A percentile compares a stretch with the other conserved stretches of the same genome.
These are phyloP conservation scores for Aspergillus saccharolyticus DNA, from an alignment of 495 filamentous ascomycete genomes.

Conservation along the genomic window DNA sequence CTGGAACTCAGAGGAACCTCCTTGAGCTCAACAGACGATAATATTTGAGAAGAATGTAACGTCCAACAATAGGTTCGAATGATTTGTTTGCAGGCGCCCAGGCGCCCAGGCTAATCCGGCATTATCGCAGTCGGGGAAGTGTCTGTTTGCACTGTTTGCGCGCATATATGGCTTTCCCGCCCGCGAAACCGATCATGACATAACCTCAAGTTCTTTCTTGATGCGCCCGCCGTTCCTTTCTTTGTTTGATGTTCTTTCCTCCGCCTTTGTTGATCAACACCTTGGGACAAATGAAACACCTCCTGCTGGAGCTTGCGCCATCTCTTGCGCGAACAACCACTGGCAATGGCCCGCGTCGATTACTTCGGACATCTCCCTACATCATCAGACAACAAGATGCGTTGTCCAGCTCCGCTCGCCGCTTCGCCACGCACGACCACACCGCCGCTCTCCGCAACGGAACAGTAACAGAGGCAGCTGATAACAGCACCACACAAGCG, in stretches of 20 bases:
- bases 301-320: constrained; percentile 16
- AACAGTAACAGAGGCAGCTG: constrained; percentile 8
- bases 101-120: no score
- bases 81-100: background rate
- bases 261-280: background rate
- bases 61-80: background rate
- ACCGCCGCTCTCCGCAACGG: constrained; percentile 15
- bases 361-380: background rate
- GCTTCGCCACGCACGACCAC: constrained; percentile 17
- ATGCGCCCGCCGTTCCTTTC: background rate
- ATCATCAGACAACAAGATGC: constrained; percentile 19
- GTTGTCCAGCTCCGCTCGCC: constrained; percentile 20
- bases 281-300: constrained; percentile 29
- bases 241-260: constrained; percentile 2
- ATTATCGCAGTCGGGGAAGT: background rate
- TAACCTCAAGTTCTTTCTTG: constrained; percentile 1
- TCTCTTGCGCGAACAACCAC: constrained; percentile 14
- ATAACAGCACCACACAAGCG: constrained; percentile 22
- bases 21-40: background rate
- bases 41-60: background rate
- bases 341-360: background rate
- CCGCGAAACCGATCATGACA: constrained; percentile 11
- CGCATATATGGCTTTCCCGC: constrained; percentile 7
- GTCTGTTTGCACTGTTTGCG: constrained; percentile 41
- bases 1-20: constrained; percentile 4